Percentiles rank a stretch among this genome's conserved stretches.
These are phyloP conservation scores for Pestalotiopsis sp. DNA, from an alignment of 2,329 filamentous ascomycete species.

Conservation along the genomic window DNA sequence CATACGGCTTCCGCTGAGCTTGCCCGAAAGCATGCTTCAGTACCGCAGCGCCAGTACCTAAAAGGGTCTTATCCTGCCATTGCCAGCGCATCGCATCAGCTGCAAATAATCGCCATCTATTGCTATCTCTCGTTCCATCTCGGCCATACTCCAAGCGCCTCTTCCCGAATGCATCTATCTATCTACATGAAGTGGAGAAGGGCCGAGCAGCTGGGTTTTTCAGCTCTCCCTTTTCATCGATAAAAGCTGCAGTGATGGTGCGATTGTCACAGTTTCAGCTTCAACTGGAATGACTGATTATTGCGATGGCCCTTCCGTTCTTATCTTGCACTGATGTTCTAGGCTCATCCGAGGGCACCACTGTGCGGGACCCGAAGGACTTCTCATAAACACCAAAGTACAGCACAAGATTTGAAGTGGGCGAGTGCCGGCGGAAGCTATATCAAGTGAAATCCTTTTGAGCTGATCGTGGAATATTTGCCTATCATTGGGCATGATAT, in stretches of 20 bases:
- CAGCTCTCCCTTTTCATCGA: neutral
- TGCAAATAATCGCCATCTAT: neutral
- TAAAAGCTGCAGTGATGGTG: neutral
- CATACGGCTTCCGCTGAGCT: neutral
- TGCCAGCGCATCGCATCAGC: neutral
- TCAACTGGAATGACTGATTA: neutral
- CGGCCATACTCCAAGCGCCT: neutral
- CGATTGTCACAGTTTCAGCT: neutral
- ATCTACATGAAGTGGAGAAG: neutral
- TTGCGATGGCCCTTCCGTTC: neutral
- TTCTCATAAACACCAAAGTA: too few species aligned
- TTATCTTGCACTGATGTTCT: neutral
- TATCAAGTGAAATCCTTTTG: neutral
- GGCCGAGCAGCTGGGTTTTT: neutral
- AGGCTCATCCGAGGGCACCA: neutral
- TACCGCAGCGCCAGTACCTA: neutral
- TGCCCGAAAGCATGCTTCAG: neutral
- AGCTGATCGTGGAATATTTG: neutral
- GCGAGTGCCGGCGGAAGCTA: neutral
- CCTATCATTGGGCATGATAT: neutral
- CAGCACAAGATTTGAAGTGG: neutral
- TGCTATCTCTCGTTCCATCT: neutral
- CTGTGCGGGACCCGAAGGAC: neutral
- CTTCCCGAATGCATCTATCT: neutral
- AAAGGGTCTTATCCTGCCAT: neutral